Base-by-base conservation (phyloP, 805 yeast species). In the Hanseniaspora occidentalis region DNA sequence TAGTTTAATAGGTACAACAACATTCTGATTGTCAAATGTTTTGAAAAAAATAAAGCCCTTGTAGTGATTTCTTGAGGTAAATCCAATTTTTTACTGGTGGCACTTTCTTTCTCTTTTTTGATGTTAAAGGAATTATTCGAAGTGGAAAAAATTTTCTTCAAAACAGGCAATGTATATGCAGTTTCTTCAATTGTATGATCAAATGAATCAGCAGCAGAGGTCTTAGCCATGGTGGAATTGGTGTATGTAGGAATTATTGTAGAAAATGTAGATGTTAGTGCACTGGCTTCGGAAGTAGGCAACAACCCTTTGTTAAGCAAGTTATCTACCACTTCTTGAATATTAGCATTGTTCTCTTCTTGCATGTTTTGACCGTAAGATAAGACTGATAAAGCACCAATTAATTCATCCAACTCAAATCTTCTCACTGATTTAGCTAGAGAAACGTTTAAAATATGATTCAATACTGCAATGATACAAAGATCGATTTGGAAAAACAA, bases 1-100 rank as follows among this genome's bases (percentile, higher is more conserved):
- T 74, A 74, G 47, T 72, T 73, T 45, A 73, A 52, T 5, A 71
- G 53, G 45, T 71, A 74, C 16, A 70, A 54, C 51, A 73, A 51
- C 61, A 72, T 68, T 46, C 75, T 66, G 23, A 71, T 54, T 9
- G 60, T 51, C 16, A 65, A 52, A 49, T 65, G 69, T 25, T 61
- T 53, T 5, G 58, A 53, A 44, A 66, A 64, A 34, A 65, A 60
- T 22, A 64, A 43, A 2, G 67, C 70, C 42, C 64, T 56, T 0
- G 67, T 57, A 1, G 64, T 61, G 7, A 66, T 57, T 25, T 60
- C 64, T 40, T 65, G 69, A 16, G 68, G 65, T 8, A 65, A 42
- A 23, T 61, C 58, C 25, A 58, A 48, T 43, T 58, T 59, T 43
- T 56, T 54, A 17, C 64, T 29, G 10, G 33, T 29, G n/a, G 18